phyloP scores from a whole-genome alignment of 257 asterid species.

The Solanum chiquidenum region DNA sequence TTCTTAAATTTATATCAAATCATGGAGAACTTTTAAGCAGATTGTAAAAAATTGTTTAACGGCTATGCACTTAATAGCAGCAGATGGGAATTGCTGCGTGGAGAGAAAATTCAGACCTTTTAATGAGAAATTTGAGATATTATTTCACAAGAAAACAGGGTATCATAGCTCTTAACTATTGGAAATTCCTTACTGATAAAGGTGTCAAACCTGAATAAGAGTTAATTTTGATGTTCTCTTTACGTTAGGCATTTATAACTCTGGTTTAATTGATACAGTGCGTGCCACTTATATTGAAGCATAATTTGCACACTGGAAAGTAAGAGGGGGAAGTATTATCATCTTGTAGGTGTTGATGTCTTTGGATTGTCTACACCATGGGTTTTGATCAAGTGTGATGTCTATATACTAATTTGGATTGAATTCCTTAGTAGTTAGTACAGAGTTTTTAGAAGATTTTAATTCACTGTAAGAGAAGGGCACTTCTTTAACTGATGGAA shows the following conservation, averaged over 20 bases:
- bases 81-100: not conserved
- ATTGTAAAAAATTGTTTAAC: not conserved
- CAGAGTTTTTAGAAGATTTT: not conserved
- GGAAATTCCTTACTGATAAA: not conserved
- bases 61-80: not conserved
- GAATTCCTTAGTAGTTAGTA: not conserved
- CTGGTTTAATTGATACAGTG: not conserved
- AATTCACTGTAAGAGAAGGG: not conserved
- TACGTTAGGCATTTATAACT: not conserved
- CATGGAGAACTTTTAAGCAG: not conserved
- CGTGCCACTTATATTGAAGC: not conserved
- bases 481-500: not conserved
- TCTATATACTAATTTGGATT: not conserved
- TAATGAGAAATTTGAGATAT: not conserved
- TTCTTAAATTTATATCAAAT: not conserved
- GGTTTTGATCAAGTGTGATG: not conserved
- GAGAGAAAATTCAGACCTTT: not conserved
- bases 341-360: not conserved
- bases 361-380: not conserved
- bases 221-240: not conserved
- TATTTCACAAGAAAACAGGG: not conserved
- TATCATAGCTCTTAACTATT: not conserved
- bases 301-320: not conserved
- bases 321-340: not conserved
- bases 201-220: not conserved